phyloP scores from a whole-genome alignment of 1,284 basidiomycete species.

The Microbotryum intermedium region DNA sequence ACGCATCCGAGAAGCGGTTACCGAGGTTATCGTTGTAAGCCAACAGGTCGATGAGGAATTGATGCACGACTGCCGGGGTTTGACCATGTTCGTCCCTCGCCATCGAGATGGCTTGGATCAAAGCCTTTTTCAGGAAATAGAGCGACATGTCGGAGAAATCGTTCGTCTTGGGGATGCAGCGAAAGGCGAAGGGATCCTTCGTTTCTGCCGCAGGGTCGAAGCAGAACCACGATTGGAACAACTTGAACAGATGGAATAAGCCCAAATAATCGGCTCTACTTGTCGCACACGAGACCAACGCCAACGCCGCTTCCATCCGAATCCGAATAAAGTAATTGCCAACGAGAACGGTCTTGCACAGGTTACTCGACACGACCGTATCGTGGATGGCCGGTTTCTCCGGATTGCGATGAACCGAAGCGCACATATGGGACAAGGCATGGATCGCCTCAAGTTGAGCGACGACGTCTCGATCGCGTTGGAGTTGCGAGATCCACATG shows the following conservation, averaged over 20 bases:
- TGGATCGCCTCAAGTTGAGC: constrained; percentile 80
- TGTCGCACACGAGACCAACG: constrained; percentile 77
- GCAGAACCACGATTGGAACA: constrained; percentile 81
- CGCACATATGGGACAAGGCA: not conserved
- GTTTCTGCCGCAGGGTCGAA: constrained; percentile 70
- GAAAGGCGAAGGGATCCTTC: constrained; percentile 70
- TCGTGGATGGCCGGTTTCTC: constrained; percentile 55
- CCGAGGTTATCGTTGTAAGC: constrained; percentile 91
- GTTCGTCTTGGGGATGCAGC: constrained; percentile 83
- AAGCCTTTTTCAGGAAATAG: constrained; percentile 87
- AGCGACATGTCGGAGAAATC: constrained; percentile 85
- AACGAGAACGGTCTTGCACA: constrained; percentile 88
- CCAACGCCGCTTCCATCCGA: constrained; percentile 84
- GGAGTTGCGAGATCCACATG: constrained; percentile 97
- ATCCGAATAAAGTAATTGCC: constrained; percentile 97
- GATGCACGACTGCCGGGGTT: constrained; percentile 76
- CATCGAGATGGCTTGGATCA: constrained; percentile 72
- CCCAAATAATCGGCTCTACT: constrained; percentile 74
- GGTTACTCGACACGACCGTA: constrained; percentile 67
- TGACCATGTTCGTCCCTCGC: constrained; percentile 72
- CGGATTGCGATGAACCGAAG: not conserved
- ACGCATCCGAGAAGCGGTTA: constrained; percentile 85
- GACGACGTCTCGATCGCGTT: constrained; percentile 94
- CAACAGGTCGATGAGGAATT: constrained; percentile 81
- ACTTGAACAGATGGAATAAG: constrained; percentile 89